Base-by-base conservation (phyloP, 768 basidiomycete species). In the Holtermanniella nyarrowii region DNA sequence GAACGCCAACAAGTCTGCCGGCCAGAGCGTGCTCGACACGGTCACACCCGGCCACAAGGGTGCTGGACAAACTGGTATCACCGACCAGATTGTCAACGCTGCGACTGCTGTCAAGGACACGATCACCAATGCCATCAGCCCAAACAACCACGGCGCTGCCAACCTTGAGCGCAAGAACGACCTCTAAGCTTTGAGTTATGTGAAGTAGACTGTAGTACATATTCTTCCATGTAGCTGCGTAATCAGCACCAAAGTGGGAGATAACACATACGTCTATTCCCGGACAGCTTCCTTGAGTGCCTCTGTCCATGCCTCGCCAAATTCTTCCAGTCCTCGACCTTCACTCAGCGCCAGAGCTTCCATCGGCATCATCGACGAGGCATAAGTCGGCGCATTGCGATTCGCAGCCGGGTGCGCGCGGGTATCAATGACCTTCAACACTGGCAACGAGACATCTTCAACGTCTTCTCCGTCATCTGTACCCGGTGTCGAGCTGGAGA, bases 351-450 rank as follows among this genome's bases (percentile, higher is more conserved):
- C 78, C n/a, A 93, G 72, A 3, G 85, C 86, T 62, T 97, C 91
- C 44, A 88, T 77, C 7, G 91, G 93, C 26, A 91, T 76, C 83
- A 89, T 91, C 62, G 89, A 93, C 69, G 86, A 86, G 58, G 84
- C 84, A 65, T 86, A 75, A 0, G 77, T 73, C 1, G 91, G 91
- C 1, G 82, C 79, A 55, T 82, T 86, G 27, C 77, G 75, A 14
- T 74, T 74, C 0, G 81, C 82, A 1, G 77, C 77, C 0, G 86
- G 86, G 68, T 93, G 88, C 4, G 77, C 69, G 1, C 76, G 77
- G 0, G 85, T 87, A 62, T 88, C 82, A 48, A 93, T 82, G 37
- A 84, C 80, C 18, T 47, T 53, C 18, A 71, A 49, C 7, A 61
- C 54, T 0, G 69, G 69, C 20, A 68, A 40, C 56, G 50, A 22